These are phyloP conservation scores for Syncephalastrum monosporum DNA, from an alignment of 371 early-diverging fungal species.

Conservation along the genomic window DNA sequence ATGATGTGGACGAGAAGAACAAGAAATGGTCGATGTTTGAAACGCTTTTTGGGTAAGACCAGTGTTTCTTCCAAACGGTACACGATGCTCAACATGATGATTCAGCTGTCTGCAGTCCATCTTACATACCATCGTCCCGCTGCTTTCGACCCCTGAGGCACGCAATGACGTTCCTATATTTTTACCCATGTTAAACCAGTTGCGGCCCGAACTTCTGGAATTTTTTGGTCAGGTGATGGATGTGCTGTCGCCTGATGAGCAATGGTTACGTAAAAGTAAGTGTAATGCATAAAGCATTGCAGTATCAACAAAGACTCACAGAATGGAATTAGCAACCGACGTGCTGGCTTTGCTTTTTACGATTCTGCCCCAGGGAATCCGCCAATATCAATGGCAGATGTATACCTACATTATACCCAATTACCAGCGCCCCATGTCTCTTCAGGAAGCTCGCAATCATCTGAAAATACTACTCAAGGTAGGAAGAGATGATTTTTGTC, in stretches of 20 bases:
- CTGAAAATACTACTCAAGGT: conserved; percentile 25
- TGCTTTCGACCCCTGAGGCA: conserved; percentile 10
- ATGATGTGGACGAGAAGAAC: not conserved
- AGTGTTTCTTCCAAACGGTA: not conserved
- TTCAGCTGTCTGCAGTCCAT: conserved; percentile 26
- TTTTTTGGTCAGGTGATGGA: conserved; percentile 16
- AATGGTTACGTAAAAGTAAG: conserved; percentile 32
- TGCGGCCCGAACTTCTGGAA: conserved; percentile 23
- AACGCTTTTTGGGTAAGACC: conserved; percentile 24
- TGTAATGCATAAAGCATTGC: not conserved
- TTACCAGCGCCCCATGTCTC: no score
- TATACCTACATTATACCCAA: conserved; percentile 15
- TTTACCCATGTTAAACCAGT: conserved; percentile 16
- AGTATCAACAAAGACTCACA: not conserved
- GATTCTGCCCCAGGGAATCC: conserved; percentile 1
- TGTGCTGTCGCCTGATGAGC: conserved; percentile 1
- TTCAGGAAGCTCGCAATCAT: not conserved
- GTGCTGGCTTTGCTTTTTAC: conserved; percentile 10
- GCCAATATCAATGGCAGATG: conserved; percentile 23
- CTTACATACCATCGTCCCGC: conserved; percentile 15
- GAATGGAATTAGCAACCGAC: conserved; percentile 11
- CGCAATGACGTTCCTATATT: conserved; percentile 6
- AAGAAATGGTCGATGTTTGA: conserved; percentile 21
- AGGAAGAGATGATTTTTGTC: not conserved
- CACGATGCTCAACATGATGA: not conserved